Conservation (phyloP, 2,329 filamentous ascomycete species). For the Microdochium bolleyi region DNA sequence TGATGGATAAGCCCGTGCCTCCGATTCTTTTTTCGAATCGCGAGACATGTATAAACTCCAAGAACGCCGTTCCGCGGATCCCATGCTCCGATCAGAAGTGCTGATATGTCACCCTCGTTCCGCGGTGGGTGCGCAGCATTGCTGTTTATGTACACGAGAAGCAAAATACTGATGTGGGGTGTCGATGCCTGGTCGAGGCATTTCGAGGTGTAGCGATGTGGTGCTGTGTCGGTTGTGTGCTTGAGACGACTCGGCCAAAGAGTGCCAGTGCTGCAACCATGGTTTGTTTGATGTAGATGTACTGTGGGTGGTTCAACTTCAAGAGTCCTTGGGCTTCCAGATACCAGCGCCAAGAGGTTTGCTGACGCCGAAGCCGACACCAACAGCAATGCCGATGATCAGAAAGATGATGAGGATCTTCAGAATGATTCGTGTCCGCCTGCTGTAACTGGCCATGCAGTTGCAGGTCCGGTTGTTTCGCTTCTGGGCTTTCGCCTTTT, state of each 20-base stretch:
- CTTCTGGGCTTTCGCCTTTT: slow-evolving; percentile 49
- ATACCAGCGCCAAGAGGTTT: slow-evolving; percentile 52
- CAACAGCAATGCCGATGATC: slow-evolving; percentile 45
- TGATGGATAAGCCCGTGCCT: neutral
- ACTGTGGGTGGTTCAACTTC: slow-evolving; percentile 2
- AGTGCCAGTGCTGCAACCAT: neutral
- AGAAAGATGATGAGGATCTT: slow-evolving; percentile 47
- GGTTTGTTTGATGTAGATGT: neutral
- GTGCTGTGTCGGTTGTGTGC: neutral
- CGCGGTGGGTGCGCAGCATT: neutral
- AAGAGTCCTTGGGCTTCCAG: slow-evolving; percentile 34
- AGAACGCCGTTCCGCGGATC: neutral
- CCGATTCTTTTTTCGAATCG: neutral
- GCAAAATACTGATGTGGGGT: neutral
- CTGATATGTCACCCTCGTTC: neutral
- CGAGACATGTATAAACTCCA: neutral
- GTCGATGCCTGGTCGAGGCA: neutral
- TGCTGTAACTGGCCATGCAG: slow-evolving; percentile 44
- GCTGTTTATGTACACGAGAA: neutral
- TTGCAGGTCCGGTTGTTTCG: slow-evolving; percentile 39
- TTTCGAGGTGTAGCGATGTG: neutral
- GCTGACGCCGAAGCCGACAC: slow-evolving; percentile 52
- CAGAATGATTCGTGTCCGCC: slow-evolving; percentile 42
- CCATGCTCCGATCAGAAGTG: neutral
- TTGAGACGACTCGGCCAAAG: neutral